Evolutionary conservation across 129 eudicot species (phyloP), one percentile per base, ranked within the genome.

Genomic region (Centrapalus pauciflorus): DNA sequence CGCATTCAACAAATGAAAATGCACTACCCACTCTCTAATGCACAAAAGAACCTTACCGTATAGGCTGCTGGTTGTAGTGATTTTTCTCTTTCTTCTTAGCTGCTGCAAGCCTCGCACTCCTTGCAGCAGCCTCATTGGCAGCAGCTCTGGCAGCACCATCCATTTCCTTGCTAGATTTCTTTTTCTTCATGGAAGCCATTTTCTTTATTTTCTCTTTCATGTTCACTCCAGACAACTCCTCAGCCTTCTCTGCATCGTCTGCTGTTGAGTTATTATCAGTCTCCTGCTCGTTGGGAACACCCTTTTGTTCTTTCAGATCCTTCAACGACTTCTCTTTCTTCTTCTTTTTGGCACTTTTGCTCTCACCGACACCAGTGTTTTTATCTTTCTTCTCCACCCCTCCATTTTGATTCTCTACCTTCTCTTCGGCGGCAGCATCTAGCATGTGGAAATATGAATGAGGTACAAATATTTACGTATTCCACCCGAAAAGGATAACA

Each of bases 41-140:
- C n/a, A n/a, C n/a, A n/a, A n/a, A n/a, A n/a, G n/a, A n/a, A n/a
- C n/a, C 64, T 80, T 80, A 86, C 82, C 89, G 68, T 32, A 73
- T 76, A 11, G 95, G 95, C 67, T 86, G 95, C 81, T 86, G 95
- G 29, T 51, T 51, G 72, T 86, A 83, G 81, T 86, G 84, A 66
- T 86, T 85, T 62, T 75, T 86, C 86, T 86, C 81, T 78, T 86
- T 86, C 76, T 87, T 87, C 85, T 83, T 83, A 30, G 95, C 81
- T 23, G 95, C 82, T 46, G 95, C 95, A 50, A 83, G 82, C 63
- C 38, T 83, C 19, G 87, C 90, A 64, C 55, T 83, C 81, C 95
- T 83, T 12, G 95, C 95, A 52, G 90, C 95, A 60, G 95, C 95
- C 77, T 87, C 90, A 7, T 23, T 35, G 1, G 94, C 88, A 23